These are phyloP conservation scores for Monoraphidium neglectum DNA, from an alignment of 139 green algal genomes.

Conservation along the genomic window DNA sequence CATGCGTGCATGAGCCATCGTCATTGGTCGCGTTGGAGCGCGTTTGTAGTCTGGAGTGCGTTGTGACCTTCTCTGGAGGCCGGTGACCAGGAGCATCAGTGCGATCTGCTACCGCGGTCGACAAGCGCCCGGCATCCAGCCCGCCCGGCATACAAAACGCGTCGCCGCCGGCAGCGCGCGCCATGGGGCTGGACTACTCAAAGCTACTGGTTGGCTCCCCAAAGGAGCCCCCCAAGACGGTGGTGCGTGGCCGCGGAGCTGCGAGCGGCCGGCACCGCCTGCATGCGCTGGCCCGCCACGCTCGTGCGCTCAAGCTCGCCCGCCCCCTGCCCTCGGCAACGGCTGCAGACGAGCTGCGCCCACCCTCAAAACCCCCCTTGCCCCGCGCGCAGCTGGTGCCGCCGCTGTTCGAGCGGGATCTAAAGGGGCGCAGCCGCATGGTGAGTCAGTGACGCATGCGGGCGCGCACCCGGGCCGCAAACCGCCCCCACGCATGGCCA, in stretches of 20 bases:
- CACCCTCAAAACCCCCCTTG: background rate
- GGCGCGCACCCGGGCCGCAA: no score
- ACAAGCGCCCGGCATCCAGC: no score
- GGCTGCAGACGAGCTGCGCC: background rate
- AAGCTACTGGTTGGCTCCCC: background rate
- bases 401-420: slow-evolving; percentile 37
- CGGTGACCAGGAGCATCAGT: no score
- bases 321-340: background rate
- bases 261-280: background rate
- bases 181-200: slow-evolving; percentile 6
- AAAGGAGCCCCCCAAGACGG: slow-evolving; percentile 18
- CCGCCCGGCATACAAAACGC: no score
- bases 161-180: no score
- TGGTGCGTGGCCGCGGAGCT: background rate
- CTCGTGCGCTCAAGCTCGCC: background rate
- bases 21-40: no score
- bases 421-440: slow-evolving; percentile 41
- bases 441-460: background rate
- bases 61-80: no score
- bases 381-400: slow-evolving; percentile 4
- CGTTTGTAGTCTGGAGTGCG: no score
- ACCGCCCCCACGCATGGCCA: no score
- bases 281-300: background rate
- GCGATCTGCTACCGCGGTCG: no score
- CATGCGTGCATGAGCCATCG: no score